Percentiles rank a stretch among this genome's conserved stretches.
phyloP scores from a whole-genome alignment of 306 rosid genomes.

The Gynostemma pentaphyllum region DNA sequence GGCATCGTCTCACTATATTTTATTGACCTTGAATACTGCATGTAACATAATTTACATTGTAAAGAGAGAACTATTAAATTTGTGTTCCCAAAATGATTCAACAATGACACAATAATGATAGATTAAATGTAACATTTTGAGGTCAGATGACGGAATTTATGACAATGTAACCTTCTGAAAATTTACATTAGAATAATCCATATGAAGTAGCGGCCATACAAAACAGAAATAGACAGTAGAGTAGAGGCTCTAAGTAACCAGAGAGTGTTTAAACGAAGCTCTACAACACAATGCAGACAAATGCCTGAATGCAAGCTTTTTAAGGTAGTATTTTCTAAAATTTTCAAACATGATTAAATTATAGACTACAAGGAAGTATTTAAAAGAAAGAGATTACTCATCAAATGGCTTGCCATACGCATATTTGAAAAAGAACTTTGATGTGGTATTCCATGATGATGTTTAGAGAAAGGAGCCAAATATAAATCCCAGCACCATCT shows the following conservation, averaged over 20 bases:
- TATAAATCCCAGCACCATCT: not conserved
- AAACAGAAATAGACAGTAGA: not conserved
- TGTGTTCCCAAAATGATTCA: not conserved
- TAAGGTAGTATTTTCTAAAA: not conserved
- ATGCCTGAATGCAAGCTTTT: not conserved
- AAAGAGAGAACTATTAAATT: not conserved
- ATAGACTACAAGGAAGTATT: not conserved
- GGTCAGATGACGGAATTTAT: not conserved
- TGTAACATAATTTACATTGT: not conserved
- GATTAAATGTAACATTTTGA: not conserved
- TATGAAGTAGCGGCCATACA: not conserved
- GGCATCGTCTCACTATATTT: not conserved
- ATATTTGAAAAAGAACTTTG: not conserved
- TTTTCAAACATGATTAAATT: not conserved
- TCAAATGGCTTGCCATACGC: constrained; percentile 1
- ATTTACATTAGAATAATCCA: not conserved
- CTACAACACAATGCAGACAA: not conserved
- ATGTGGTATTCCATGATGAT: not conserved
- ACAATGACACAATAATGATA: not conserved
- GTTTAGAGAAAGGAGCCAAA: not conserved
- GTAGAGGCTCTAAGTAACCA: not conserved
- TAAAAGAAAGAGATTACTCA: constrained; percentile 5
- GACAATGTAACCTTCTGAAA: not conserved
- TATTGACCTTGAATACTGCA: not conserved
- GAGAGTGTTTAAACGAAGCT: not conserved